Base-by-base conservation (phyloP, 768 basidiomycete genomes). In the Russula earlei region DNA sequence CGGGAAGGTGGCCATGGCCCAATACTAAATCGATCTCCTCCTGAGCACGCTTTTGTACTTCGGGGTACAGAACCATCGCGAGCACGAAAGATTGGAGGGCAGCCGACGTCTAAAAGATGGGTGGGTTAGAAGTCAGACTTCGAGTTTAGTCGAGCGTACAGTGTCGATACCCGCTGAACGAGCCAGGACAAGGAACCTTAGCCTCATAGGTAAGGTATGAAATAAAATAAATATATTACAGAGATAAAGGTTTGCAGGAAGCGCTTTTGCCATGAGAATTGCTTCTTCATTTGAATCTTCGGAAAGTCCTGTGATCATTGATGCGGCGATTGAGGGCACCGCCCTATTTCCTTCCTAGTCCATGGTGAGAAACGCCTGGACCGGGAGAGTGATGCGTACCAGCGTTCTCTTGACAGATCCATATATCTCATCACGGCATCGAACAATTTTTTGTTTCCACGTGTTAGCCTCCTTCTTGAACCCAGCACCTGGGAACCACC, bases 61-160 rank as follows among this genome's bases (percentile, higher is more conserved):
- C 59, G 0, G 70, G 71, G 46, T 70, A 55, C 14, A 67, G 56
- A 7, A 64, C 60, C 68, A 71, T 67, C n/a, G 66, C 67, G 3
- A 70, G 55, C 15, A 71, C 27, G 52, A 71, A 70, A 2, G 60
- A 49, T 14, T 45, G 46, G n/a, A 62, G 45, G 1, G 54, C 50
- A 7, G 63, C 60, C n/a, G 53, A 8, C 3, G 64, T 54, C 65
- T 59, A n/a, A n/a, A n/a, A n/a, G n/a, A n/a, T n/a, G n/a, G n/a
- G n/a, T n/a, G n/a, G n/a, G n/a, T n/a, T n/a, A n/a, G n/a, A n/a
- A n/a, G n/a, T n/a, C n/a, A n/a, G n/a, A n/a, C n/a, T n/a, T n/a
- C n/a, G n/a, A n/a, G n/a, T n/a, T n/a, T n/a, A 15, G 51, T 25
- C 6, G 38, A 33, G 29, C 55, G 31, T 11, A 56, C 58, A 24